Base-by-base conservation (phyloP, 2,329 filamentous ascomycete species). In the Plenodomus tracheiphilus region DNA sequence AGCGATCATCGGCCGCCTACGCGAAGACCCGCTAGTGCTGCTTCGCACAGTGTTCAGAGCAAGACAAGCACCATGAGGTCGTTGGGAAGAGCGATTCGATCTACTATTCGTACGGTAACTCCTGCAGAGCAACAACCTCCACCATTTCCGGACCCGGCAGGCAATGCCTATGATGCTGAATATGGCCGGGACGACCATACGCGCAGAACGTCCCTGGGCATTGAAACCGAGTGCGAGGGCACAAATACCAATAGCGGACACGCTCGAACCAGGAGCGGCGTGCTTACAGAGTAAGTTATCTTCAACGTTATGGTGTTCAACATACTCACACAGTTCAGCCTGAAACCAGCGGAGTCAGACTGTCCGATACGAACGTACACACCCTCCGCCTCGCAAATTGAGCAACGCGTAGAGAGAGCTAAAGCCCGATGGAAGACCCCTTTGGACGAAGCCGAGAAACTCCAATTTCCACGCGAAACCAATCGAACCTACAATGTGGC, bases 361-460 rank as follows among this genome's bases (percentile, higher is more conserved):
- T 42, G 35, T 8, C 16, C 13, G 3, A 37, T 25, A 6, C 48
- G 57, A 16, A 39, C 57, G 36, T 47, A 51, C 35, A 56, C 55
- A 1, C 75, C 76, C 10, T 73, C 71, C 1, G 43, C 66, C 4
- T 71, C 73, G 20, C 73, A 74, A 32, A 68, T 77, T 4, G 65
- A 71, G n/a, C 57, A 60, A 17, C 67, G 75, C 9, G 58, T 75
- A 21, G 61, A 73, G 30, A 71, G 55, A 39, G 68, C 71, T 1
- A 69, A 73, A 38, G 69, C 69, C 28, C 65, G 75, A 18, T 78
- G 76, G 76, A 73, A 75, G 46, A 58, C 59, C 2, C 66, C 73
- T 16, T 59, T 78, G 3, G 68, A 75, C 10, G 68, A 72, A 39
- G 54, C 54, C 15, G 47, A 62, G 3, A 64, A 63, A 3, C 61